Base-by-base conservation (phyloP, 345 rosid species). In the Zanthoxylum bungeanum region DNA sequence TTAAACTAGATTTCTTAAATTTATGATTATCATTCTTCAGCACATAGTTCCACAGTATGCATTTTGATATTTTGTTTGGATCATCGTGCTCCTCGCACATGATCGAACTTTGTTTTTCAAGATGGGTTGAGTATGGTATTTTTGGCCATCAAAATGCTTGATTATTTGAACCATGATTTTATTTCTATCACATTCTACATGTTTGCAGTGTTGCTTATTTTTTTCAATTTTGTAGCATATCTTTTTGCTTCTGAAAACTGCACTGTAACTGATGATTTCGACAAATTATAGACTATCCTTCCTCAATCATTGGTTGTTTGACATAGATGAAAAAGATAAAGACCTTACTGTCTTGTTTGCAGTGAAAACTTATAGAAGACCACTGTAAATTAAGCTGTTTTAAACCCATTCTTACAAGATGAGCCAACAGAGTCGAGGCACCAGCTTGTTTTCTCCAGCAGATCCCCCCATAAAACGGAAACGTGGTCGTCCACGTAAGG, bases 401-500 rank as follows among this genome's bases (percentile, higher is more conserved):
- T 62, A 33, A 16, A 10, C 71, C 71, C n/a, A 22, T 52, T 67
- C 7, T 51, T 62, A 62, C 51, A 70, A 51, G 64, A 85, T 88
- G 91, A 79, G 69, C 66, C 84, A 75, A 53, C 76, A 73, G 61
- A 60, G 42, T 60, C 79, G 61, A 71, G 80, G 74, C 59, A 30
- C 61, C 25, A 52, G 53, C 66, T 64, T 87, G 47, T 63, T 70
- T 73, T 68, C 85, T 47, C 77, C 82, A 64, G 67, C 75, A 69
- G 80, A 81, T n/a, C 55, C 72, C 49, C 78, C 84, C 42, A 59
- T 62, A 57, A 89, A 78, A 68, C 78, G 89, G 46, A 89, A 83
- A 46, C 85, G 91, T 63, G 93, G 89, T 24, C 89, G 88, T 58
- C 91, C 93, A 4, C 85, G 83, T 17, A 85, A 81, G 64, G 84